These are phyloP conservation scores for Paulownia fortunei DNA, from an alignment of 257 asterid genomes.

Conservation along the genomic window DNA sequence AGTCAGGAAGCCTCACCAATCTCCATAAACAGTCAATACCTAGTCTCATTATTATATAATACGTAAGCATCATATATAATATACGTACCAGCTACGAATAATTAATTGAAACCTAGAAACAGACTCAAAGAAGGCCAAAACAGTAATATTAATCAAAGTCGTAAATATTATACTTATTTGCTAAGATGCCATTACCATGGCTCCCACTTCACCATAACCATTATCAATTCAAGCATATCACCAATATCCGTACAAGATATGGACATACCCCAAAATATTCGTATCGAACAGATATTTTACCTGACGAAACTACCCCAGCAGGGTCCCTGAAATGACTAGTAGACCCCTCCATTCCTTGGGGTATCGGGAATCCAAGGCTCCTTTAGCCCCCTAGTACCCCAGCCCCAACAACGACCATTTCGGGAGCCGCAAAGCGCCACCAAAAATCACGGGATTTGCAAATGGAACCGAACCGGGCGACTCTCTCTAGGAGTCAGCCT, in stretches of 20 bases:
- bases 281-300: background rate
- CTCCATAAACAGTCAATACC: background rate
- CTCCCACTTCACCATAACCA: conserved; percentile 12
- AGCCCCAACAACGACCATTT: conserved; percentile 14
- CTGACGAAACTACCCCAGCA: conserved; percentile 42
- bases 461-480: background rate
- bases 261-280: conserved; percentile 37
- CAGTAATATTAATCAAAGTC: background rate
- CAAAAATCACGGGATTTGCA: conserved; percentile 36
- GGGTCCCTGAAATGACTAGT: conserved; percentile 21
- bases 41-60: background rate
- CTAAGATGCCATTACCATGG: conserved; percentile 29
- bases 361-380: conserved; percentile 29
- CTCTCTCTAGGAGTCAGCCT: conserved; percentile 2
- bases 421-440: conserved; percentile 36
- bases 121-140: background rate
- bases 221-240: conserved; percentile 16
- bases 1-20: background rate
- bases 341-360: conserved; percentile 30
- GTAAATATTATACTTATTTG: conserved; percentile 3
- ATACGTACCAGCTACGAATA: background rate
- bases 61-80: background rate
- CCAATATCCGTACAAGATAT: conserved; percentile 41
- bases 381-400: background rate
- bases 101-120: background rate